Evolutionary conservation across 768 basidiomycete species (phyloP).

Genomic region (Boletus pseudo-olivaceus): DNA sequence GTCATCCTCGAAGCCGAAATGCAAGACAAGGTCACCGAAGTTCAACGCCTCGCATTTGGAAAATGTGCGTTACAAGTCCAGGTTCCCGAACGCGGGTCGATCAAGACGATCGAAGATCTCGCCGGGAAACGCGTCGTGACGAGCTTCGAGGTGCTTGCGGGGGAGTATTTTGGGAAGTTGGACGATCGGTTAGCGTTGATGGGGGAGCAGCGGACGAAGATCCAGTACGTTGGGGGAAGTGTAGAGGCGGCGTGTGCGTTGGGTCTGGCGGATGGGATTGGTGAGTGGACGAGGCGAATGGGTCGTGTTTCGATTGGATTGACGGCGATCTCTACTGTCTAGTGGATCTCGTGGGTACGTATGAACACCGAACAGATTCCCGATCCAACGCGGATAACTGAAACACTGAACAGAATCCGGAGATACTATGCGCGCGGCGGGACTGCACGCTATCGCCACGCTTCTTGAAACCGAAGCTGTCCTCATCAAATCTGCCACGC

Average conservation of each 20-base stretch:
- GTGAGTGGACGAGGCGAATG: conserved; percentile 40
- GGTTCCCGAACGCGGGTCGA: conserved; percentile 72
- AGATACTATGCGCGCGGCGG: conserved; percentile 98
- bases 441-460: conserved; percentile 89
- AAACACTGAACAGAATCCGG: conserved; percentile 73
- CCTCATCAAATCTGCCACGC: conserved; percentile 74
- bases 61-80: conserved; percentile 90
- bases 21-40: conserved; percentile 71
- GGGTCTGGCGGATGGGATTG: conserved; percentile 95
- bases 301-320: not conserved
- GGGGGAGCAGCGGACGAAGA: conserved; percentile 63
- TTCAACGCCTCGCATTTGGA: conserved; percentile 85
- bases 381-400: not conserved
- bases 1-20: conserved; percentile 90
- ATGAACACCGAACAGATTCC: conserved; percentile 24
- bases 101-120: conserved; percentile 73
- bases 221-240: conserved; percentile 96
- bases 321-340: not conserved
- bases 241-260: conserved; percentile 98
- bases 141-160: conserved; percentile 88
- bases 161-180: conserved; percentile 66
- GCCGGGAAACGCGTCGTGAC: conserved; percentile 93
- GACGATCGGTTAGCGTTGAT: conserved; percentile 53
- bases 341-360: conserved; percentile 92
- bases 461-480: conserved; percentile 86